Evolutionary conservation across 2,329 filamentous ascomycete genomes (phyloP), one percentile per base, ranked within the genome.

Genomic region (Hymenoscyphus occultus): DNA sequence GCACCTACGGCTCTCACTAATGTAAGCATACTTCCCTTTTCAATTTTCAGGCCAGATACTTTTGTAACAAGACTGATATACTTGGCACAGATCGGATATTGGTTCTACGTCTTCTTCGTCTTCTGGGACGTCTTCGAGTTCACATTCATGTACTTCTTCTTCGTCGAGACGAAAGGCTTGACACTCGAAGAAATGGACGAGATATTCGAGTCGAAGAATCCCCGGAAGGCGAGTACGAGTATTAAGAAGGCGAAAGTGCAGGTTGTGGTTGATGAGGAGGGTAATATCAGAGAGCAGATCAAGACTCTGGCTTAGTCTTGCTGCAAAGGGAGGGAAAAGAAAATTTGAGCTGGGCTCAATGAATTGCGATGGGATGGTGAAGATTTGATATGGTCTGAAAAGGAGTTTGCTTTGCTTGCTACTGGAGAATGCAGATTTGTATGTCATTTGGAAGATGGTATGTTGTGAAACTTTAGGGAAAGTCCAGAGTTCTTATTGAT

Each of bases 141-240:
- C 4, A 39, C 68, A 14, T 62, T 71, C 2, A 66, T 71, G 2
- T 71, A 65, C 19, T 65, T 66, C 40, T 60, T 69, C 70, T 79
- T 76, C 67, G 72, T 77, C 39, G 78, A 79, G 67, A 80, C 77
- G 39, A 69, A 74, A 13, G 75, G 77, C 70, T 76, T 75, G 16
- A 74, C 78, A 28, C 74, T 80, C 12, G 78, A 79, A 68, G 77
- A 79, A 64, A 79, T 78, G 48, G 48, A 54, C 22, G 48, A 54
- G 7, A 54, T 54, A 5, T 54, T 54, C 10, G 19, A 54, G 19
- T 54, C 48, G 19, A 54, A 28, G 19, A 54, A 54, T 28, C 48
- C 48, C 10, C 22, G 48, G 19, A 54, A 54, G 9, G 48, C 48
- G 12, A 54, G 48, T 5, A 54, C 48, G 7, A 13, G 12, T 28